Percentiles rank a stretch among this genome's conserved stretches.
These are phyloP conservation scores for Penicillium thymicola DNA, from an alignment of 2,329 filamentous ascomycete species.

Conservation along the genomic window DNA sequence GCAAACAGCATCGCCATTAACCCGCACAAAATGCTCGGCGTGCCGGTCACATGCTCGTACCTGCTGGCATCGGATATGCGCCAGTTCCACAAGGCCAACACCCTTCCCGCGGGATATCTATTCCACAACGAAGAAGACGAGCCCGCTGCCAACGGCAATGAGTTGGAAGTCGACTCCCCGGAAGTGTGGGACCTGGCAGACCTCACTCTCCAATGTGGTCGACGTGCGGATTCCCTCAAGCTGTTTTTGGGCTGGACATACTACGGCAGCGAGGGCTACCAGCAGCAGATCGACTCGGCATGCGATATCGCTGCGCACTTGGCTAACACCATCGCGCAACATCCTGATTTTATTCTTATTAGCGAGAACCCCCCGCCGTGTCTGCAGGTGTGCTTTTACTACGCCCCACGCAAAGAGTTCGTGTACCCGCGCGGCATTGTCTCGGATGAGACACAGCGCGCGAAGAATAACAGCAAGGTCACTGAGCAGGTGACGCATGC, in stretches of 20 bases:
- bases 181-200: slow-evolving; percentile 89
- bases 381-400: slow-evolving; percentile 94
- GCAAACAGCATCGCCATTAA: slow-evolving; percentile 85
- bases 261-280: slow-evolving; percentile 75
- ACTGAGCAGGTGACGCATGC: slow-evolving; percentile 55
- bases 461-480: slow-evolving; percentile 51
- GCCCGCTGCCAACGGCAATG: slow-evolving; percentile 27
- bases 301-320: slow-evolving; percentile 70
- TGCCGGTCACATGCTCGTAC: slow-evolving; percentile 87
- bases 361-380: slow-evolving; percentile 77
- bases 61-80: slow-evolving; percentile 73
- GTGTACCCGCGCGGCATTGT: slow-evolving; percentile 32
- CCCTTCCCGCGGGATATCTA: slow-evolving; percentile 78
- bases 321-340: slow-evolving; percentile 55
- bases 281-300: slow-evolving; percentile 64
- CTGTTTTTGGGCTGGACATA: slow-evolving; percentile 86
- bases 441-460: slow-evolving; percentile 35
- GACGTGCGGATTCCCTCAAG: slow-evolving; percentile 81
- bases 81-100: slow-evolving; percentile 79
- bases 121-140: slow-evolving; percentile 61
- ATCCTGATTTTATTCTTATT: slow-evolving; percentile 65
- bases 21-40: slow-evolving; percentile 96
- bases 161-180: slow-evolving; percentile 33
- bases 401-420: slow-evolving; percentile 58
- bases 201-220: slow-evolving; percentile 87